Conservation (phyloP, 1,139 yeast species). For the Schizosaccharomyces versatilis region DNA sequence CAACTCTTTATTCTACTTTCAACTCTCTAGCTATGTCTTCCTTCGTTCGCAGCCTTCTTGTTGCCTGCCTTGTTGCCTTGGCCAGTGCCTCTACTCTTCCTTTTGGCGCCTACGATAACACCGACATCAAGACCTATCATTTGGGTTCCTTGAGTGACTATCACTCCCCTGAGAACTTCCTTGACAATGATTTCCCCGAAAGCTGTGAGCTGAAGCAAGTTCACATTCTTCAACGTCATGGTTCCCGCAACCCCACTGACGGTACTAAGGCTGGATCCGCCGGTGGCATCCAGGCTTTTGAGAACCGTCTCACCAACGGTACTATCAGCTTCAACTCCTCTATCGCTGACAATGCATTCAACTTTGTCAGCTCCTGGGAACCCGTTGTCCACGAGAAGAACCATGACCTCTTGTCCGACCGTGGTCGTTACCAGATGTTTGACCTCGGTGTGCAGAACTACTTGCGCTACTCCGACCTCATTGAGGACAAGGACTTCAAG, state of each 20-base stretch:
- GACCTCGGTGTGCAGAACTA: background rate
- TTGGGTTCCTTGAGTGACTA: background rate
- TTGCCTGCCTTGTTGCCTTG: too few species aligned
- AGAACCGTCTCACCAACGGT: background rate
- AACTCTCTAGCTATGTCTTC: too few species aligned
- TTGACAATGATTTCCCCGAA: background rate
- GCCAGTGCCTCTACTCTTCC: too few species aligned
- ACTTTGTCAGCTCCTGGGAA: background rate
- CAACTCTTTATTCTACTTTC: too few species aligned
- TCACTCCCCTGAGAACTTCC: background rate
- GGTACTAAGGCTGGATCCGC: background rate
- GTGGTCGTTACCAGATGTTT: background rate
- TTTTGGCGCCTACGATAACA: too few species aligned
- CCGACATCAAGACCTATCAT: background rate
- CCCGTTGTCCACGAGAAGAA: background rate
- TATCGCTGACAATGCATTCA: background rate
- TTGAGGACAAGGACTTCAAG: background rate
- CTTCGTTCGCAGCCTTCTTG: too few species aligned
- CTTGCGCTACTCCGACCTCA: background rate
- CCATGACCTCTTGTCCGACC: background rate
- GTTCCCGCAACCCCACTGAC: constrained; percentile 23
- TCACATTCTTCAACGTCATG: constrained; percentile 25
- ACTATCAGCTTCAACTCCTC: background rate
- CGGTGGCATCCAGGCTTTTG: background rate
- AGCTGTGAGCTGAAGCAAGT: constrained; percentile 16